Evolutionary conservation across 2,329 filamentous ascomycete species (phyloP), one percentile per base, ranked within the genome.

Genomic region (Calonectria montana): DNA sequence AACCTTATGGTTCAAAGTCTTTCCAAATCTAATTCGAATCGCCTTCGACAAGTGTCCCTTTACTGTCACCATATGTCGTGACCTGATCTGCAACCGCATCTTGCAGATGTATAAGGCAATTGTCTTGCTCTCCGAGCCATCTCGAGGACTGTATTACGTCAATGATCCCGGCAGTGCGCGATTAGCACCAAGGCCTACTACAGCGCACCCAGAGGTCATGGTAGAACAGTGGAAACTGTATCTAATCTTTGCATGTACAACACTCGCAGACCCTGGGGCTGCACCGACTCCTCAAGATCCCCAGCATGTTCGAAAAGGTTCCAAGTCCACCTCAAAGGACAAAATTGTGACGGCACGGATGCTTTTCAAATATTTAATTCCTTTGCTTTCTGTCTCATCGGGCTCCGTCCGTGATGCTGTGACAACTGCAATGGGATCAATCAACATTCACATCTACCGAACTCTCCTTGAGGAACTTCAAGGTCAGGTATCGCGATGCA

Each of bases 181-280:
- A 25, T 81, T 86, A 25, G 82, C 85, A 1, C 84, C 83, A 76
- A 87, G 91, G 80, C 90, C 89, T 71, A 91, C 89, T 70, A 93
- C 91, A 3, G 92, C 93, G 1, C 93, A 95, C 21, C 94, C 96
- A 0, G 95, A 97, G 78, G 91, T 97, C 25, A 88, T 98, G 69
- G 91, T 99, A 70, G 97, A 98, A 83, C 97, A 99, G 81, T 99
- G 96, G 96, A 98, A 98, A 83, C 87, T 98, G 2, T 98, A 98
- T 82, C 88, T 99, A 29, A 96, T 98, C 67, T 98, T 99, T 85
- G 97, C 96, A 12, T 99, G 97, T 83, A 98, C 96, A 12, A 98
- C 97, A 0, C 87, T 99, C 69, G 96, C 94, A 43, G 97, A 97
- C 76, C 90, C 94, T 12, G 95, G 95, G 12, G 91, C 87, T 68